phyloP scores from a whole-genome alignment of 2,329 filamentous ascomycete species.

The Colletotrichum orbiculare region DNA sequence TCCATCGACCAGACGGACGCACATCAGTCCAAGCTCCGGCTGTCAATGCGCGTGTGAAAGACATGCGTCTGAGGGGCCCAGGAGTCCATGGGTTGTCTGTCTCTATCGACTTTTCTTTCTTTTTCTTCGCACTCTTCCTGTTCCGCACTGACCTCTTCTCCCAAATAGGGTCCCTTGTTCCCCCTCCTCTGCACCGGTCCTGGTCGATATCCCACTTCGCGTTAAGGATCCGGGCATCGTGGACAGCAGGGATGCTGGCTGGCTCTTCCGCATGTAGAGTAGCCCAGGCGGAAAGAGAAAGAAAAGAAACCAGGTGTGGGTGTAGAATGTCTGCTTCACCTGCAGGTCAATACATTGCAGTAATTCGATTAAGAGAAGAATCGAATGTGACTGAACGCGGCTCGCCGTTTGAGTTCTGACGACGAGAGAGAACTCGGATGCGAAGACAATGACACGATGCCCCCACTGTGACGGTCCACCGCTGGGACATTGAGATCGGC shows the following conservation, averaged over 20 bases:
- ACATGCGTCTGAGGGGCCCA: too few relatives aligned
- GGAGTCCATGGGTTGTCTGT: too few relatives aligned
- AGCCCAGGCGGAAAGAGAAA: background rate
- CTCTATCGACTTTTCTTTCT: background rate
- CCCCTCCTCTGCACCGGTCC: background rate
- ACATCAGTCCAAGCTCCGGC: conserved; percentile 18
- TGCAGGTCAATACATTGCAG: conserved; percentile 14
- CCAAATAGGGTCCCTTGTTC: background rate
- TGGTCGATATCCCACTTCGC: conserved; percentile 20
- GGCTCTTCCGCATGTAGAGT: too few relatives aligned
- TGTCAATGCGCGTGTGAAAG: conserved; percentile 14
- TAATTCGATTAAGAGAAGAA: background rate
- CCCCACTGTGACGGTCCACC: conserved; percentile 26
- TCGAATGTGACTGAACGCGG: background rate
- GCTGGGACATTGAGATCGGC: conserved; percentile 29
- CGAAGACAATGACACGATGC: conserved; percentile 13
- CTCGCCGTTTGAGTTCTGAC: conserved; percentile 1
- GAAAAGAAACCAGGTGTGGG: background rate
- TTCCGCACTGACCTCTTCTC: conserved; percentile 9
- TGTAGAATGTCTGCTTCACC: background rate
- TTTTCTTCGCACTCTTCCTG: conserved; percentile 9
- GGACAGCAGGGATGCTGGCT: too few relatives aligned
- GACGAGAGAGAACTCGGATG: conserved; percentile 2
- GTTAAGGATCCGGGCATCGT: conserved; percentile 4
- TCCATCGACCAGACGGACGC: background rate